These are phyloP conservation scores for Xylaria hypoxylon DNA, from an alignment of 2,329 filamentous ascomycete genomes.

Conservation along the genomic window DNA sequence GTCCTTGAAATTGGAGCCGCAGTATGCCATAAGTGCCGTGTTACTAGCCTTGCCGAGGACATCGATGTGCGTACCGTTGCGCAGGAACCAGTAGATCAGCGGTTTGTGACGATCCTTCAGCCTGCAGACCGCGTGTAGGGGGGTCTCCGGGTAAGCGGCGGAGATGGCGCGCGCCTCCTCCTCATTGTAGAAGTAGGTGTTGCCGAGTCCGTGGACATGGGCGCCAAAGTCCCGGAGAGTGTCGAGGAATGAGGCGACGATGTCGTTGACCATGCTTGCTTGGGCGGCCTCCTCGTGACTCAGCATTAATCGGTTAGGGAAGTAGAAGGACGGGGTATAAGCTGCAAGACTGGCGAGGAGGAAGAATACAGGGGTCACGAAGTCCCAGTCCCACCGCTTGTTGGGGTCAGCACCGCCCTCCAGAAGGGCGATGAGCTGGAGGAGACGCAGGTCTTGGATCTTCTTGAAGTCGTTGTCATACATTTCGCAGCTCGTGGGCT, in stretches of 20 bases:
- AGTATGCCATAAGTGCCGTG: constrained; percentile 35
- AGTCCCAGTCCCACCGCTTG: neutral
- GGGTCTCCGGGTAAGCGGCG: neutral
- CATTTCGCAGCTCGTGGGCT: constrained; percentile 6
- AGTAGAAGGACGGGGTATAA: constrained; percentile 18
- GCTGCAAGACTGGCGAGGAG: constrained; percentile 10
- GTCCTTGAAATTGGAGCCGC: neutral
- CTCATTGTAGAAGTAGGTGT: neutral
- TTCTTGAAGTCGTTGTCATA: constrained; percentile 23
- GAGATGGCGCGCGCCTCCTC: neutral
- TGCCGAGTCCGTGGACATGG: constrained; percentile 4
- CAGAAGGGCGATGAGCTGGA: constrained; percentile 31
- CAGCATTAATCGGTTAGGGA: neutral
- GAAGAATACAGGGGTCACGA: constrained; percentile 24
- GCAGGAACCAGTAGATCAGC: constrained; percentile 32
- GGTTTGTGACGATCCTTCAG: constrained; percentile 24
- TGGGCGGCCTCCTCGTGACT: constrained; percentile 25
- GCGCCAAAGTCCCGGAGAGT: constrained; percentile 22
- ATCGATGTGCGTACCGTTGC: constrained; percentile 23
- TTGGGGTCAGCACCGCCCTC: constrained; percentile 24
- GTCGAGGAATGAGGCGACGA: constrained; percentile 17
- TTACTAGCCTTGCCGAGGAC: neutral
- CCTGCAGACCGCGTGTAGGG: constrained; percentile 21
- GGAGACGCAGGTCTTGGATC: constrained; percentile 10
- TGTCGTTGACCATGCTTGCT: constrained; percentile 12